Percentiles rank a stretch among this genome's conserved stretches.
These are phyloP conservation scores for Mycena floridula DNA, from an alignment of 768 basidiomycete genomes.

Conservation along the genomic window DNA sequence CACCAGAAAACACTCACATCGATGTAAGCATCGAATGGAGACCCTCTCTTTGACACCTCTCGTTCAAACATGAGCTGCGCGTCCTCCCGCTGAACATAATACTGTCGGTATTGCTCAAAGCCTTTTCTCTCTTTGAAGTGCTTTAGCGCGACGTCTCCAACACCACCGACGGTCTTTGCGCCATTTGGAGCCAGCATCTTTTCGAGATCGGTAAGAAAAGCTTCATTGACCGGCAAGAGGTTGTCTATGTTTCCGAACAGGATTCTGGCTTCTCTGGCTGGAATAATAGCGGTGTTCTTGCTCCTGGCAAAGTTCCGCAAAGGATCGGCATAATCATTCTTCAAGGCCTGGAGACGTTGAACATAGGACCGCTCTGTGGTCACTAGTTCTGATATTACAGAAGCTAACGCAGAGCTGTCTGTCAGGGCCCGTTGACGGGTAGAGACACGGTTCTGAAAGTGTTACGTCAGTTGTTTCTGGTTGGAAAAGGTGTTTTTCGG, in stretches of 20 bases:
- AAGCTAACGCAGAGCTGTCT: constrained; percentile 57
- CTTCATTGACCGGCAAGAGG: constrained; percentile 83
- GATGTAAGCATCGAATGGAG: constrained; percentile 79
- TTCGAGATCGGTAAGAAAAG: constrained; percentile 79
- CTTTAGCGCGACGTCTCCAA: constrained; percentile 80
- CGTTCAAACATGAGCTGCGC: constrained; percentile 84
- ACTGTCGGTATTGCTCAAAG: constrained; percentile 89
- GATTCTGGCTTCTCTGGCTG: constrained; percentile 85
- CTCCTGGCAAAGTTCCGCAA: constrained; percentile 78
- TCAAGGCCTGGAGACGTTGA: constrained; percentile 73
- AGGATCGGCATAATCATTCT: constrained; percentile 87
- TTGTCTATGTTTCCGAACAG: constrained; percentile 94
- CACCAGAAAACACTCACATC: constrained; percentile 51
- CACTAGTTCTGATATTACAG: constrained; percentile 82
- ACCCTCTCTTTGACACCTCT: constrained; percentile 74
- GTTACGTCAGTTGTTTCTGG: background rate
- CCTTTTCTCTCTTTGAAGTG: constrained; percentile 83
- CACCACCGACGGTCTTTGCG: constrained; percentile 45
- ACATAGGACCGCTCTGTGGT: constrained; percentile 89
- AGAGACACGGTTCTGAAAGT: constrained; percentile 27
- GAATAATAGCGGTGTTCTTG: constrained; percentile 83
- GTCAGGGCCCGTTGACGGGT: constrained; percentile 58
- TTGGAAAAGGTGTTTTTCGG: constrained; percentile 2
- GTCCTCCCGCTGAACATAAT: constrained; percentile 90
- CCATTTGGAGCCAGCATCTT: constrained; percentile 65